A percentile compares a stretch with the other conserved stretches of the same genome.
phyloP scores from a whole-genome alignment of 75 land plant species.

The Pinus albicaulis region DNA sequence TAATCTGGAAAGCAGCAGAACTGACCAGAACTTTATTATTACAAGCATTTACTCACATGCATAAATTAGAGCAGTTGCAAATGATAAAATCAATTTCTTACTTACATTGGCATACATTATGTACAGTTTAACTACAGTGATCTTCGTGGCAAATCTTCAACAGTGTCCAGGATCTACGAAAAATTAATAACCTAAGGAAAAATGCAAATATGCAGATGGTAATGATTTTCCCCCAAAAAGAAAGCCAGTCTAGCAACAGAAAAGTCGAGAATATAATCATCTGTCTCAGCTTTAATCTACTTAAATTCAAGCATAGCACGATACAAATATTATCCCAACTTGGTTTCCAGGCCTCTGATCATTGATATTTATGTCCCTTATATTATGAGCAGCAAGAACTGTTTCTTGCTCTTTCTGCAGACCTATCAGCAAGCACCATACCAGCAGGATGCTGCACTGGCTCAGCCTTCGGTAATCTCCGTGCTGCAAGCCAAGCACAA shows the following conservation, averaged over 20 bases:
- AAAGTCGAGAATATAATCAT: neutral
- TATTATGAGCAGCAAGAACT: neutral
- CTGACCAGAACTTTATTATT: no score
- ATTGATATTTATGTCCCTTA: neutral
- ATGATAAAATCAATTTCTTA: no score
- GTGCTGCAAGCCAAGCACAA: conserved; percentile 32
- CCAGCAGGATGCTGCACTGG: conserved; percentile 46
- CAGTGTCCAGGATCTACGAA: neutral
- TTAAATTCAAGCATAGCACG: neutral
- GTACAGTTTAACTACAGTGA: neutral
- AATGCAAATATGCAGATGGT: neutral
- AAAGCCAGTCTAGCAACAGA: neutral
- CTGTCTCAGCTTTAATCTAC: neutral
- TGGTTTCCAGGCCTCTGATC: neutral
- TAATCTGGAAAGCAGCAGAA: no score
- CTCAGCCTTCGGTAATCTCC: conserved; percentile 43
- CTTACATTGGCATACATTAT: neutral
- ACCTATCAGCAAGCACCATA: conserved; percentile 45
- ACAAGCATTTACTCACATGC: no score
- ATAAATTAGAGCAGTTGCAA: no score
- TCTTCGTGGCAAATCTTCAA: neutral
- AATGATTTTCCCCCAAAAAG: neutral
- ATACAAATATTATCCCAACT: neutral
- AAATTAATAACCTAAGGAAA: neutral
- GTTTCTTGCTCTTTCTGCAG: conserved; percentile 12